phyloP scores from a whole-genome alignment of 2,329 filamentous ascomycete species.

The Exophiala bonariae region DNA sequence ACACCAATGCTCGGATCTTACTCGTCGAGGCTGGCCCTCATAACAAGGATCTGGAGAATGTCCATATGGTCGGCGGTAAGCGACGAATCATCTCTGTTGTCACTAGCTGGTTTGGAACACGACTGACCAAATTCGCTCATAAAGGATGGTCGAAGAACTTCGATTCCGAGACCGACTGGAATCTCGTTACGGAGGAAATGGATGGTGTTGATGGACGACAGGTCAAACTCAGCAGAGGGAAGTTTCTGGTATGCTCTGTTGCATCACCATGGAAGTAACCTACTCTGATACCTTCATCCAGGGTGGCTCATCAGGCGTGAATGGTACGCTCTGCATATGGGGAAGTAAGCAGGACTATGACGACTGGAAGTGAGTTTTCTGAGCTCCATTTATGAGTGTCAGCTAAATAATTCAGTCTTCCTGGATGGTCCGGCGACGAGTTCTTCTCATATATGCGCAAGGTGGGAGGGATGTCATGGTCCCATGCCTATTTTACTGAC shows the following conservation, averaged over 20 bases:
- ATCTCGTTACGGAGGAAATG: conserved; percentile 43
- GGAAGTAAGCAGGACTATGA: conserved; percentile 50
- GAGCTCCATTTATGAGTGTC: no score
- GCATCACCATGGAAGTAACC: conserved; percentile 30
- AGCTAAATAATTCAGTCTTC: conserved; percentile 42
- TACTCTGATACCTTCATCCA: no score
- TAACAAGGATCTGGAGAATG: conserved; percentile 45
- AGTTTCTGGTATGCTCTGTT: conserved; percentile 44
- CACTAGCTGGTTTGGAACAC: conserved; percentile 1
- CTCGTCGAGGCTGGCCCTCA: conserved; percentile 51
- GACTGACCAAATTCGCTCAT: neutral
- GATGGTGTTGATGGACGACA: conserved; percentile 40
- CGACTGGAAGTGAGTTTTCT: conserved; percentile 52
- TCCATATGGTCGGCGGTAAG: conserved; percentile 44
- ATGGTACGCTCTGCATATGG: conserved; percentile 46
- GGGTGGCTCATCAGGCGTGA: conserved; percentile 45
- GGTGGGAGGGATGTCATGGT: conserved; percentile 36
- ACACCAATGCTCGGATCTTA: conserved; percentile 41
- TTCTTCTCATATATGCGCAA: conserved; percentile 60
- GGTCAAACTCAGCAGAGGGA: conserved; percentile 44
- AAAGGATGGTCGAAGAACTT: conserved; percentile 43
- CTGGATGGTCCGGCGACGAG: conserved; percentile 55
- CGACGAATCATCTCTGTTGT: no score
- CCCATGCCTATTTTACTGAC: no score
- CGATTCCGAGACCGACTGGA: conserved; percentile 46